Conservation (phyloP, 768 basidiomycete genomes). For the Austroboletus eburneus region DNA sequence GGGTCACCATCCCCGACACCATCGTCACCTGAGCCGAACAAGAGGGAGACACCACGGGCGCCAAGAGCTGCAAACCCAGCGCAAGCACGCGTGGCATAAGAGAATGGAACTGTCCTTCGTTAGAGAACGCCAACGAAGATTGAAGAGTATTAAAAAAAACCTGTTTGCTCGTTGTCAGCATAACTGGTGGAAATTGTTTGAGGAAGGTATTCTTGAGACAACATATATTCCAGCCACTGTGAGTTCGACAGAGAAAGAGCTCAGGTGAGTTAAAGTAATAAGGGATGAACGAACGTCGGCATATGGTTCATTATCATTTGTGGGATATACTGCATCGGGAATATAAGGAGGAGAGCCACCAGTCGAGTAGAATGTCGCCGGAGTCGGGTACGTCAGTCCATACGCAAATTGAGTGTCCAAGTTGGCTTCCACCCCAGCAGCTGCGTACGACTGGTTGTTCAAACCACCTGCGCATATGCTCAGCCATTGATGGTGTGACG, state of each 20-base stretch:
- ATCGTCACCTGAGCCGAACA: constrained; percentile 60
- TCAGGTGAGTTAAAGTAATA: not conserved
- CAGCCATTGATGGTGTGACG: constrained; percentile 6
- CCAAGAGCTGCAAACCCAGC: constrained; percentile 58
- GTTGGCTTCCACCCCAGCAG: constrained; percentile 62
- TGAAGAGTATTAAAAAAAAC: constrained; percentile 26
- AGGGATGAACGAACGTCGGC: constrained; percentile 28
- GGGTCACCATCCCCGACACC: constrained; percentile 65
- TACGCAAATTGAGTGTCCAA: constrained; percentile 39
- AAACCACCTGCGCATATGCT: constrained; percentile 41
- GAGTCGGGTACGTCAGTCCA: not conserved
- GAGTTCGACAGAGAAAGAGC: too few species aligned
- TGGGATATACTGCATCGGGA: constrained; percentile 39
- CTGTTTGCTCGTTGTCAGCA: constrained; percentile 64
- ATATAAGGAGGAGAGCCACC: constrained; percentile 57
- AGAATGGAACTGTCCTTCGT: constrained; percentile 42
- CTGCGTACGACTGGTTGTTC: constrained; percentile 48
- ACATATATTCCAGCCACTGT: constrained; percentile 59
- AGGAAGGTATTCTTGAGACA: constrained; percentile 41
- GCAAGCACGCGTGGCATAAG: constrained; percentile 54
- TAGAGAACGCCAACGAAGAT: not conserved
- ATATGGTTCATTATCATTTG: constrained; percentile 47
- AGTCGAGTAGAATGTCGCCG: constrained; percentile 57
- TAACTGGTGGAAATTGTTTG: constrained; percentile 67
- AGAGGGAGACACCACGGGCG: constrained; percentile 57